Conservation (phyloP, 805 yeast genomes). For the Metschnikowia proteae region DNA sequence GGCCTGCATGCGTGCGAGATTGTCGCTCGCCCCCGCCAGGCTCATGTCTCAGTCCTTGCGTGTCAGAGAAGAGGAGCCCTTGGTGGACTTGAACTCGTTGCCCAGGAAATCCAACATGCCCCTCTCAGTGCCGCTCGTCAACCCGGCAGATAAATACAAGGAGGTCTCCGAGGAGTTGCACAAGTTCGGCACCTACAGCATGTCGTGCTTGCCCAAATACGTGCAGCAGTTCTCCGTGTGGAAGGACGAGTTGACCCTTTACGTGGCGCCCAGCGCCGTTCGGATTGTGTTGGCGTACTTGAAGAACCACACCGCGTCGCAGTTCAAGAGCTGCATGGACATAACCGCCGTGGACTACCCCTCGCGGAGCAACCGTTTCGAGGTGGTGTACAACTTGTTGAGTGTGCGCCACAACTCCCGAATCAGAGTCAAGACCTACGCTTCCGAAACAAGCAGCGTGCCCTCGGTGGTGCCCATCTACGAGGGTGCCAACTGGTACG, state of each 20-base stretch:
- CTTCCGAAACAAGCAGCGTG: slow-evolving; percentile 76
- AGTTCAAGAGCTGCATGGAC: slow-evolving; percentile 74
- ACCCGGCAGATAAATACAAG: slow-evolving; percentile 74
- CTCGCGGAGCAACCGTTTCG: slow-evolving; percentile 77
- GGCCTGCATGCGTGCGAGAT: slow-evolving; percentile 4
- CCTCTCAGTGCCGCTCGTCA: slow-evolving; percentile 49
- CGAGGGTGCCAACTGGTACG: slow-evolving; percentile 87
- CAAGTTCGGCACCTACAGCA: slow-evolving; percentile 74
- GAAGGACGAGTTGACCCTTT: slow-evolving; percentile 82
- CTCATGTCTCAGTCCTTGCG: slow-evolving; percentile 6
- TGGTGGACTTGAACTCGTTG: slow-evolving; percentile 32
- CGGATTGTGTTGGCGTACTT: slow-evolving; percentile 68
- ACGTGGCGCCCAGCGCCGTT: slow-evolving; percentile 71
- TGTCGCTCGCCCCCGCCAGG: slow-evolving; percentile 5
- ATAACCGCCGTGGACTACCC: slow-evolving; percentile 88
- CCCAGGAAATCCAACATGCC: slow-evolving; percentile 37
- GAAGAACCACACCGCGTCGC: slow-evolving; percentile 75
- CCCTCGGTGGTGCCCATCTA: slow-evolving; percentile 71
- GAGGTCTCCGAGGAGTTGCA: slow-evolving; percentile 69
- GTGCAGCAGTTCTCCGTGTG: slow-evolving; percentile 83
- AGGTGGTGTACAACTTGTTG: slow-evolving; percentile 78
- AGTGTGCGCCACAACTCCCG: slow-evolving; percentile 82
- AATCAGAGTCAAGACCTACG: slow-evolving; percentile 84
- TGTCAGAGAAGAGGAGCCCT: slow-evolving; percentile 23
- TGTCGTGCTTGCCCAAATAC: slow-evolving; percentile 75